Percentiles rank a stretch among this genome's conserved stretches.
phyloP scores from a whole-genome alignment of 2,329 filamentous ascomycete genomes.

The Cladosporium sphaerospermum region DNA sequence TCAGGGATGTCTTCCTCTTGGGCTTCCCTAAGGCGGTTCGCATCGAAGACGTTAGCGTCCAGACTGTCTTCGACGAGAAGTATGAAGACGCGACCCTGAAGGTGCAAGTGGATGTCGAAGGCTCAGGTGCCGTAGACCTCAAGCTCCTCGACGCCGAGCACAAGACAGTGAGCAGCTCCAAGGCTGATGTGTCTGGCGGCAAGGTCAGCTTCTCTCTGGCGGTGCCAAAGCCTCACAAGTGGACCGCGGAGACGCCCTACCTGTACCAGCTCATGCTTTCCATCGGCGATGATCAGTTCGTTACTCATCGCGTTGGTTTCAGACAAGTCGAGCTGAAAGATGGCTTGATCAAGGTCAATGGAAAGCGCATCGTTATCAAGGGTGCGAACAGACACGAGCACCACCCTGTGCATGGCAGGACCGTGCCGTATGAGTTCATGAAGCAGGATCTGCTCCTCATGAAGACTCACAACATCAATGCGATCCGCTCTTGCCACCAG shows the following conservation, averaged over 20 bases:
- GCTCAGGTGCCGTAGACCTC: conserved; percentile 38
- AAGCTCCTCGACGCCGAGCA: conserved; percentile 32
- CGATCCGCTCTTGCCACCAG: conserved; percentile 63
- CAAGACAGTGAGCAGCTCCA: conserved; percentile 36
- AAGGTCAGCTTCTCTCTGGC: conserved; percentile 34
- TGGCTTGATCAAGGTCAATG: conserved; percentile 58
- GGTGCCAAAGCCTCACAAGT: conserved; percentile 53
- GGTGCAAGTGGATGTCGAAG: conserved; percentile 14
- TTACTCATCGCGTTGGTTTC: conserved; percentile 56
- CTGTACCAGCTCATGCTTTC: conserved; percentile 51
- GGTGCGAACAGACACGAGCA: conserved; percentile 68
- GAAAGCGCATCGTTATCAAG: conserved; percentile 53
- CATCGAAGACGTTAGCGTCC: conserved; percentile 55
- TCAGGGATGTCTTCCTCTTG: conserved; percentile 59
- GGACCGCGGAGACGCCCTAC: conserved; percentile 62
- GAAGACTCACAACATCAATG: conserved; percentile 67
- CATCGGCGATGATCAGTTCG: conserved; percentile 36
- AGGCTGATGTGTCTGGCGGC: conserved; percentile 10
- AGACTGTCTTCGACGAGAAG: conserved; percentile 46
- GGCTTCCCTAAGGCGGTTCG: conserved; percentile 46
- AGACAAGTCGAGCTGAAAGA: conserved; percentile 57
- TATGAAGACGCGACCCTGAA: conserved; percentile 47
- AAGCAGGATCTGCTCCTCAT: conserved; percentile 58
- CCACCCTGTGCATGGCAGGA: conserved; percentile 56
- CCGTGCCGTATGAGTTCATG: conserved; percentile 58